These are phyloP conservation scores for Hygrocybe coccinea DNA, from an alignment of 768 basidiomycete species.

Conservation along the genomic window DNA sequence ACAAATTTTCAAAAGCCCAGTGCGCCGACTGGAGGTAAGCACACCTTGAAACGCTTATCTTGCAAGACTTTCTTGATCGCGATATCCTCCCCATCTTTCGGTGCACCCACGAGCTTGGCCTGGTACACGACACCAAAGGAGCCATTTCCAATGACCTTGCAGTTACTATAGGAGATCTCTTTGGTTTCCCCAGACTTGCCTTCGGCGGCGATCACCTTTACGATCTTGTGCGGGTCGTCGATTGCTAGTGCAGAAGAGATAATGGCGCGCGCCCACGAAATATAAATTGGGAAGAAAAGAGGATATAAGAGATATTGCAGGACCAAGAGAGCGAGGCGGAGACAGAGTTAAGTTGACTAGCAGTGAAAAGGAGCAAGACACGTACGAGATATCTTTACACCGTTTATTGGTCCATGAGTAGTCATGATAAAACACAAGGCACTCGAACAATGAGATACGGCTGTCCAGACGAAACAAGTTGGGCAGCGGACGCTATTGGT, in stretches of 20 bases:
- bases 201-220: conserved; percentile 91
- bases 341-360: conserved; percentile 15
- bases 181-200: conserved; percentile 88
- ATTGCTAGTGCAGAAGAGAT: conserved; percentile 45
- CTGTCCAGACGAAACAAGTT: no score
- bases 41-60: conserved; percentile 99
- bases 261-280: conserved; percentile 30
- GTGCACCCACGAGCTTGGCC: conserved; percentile 72
- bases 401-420: conserved; percentile 78
- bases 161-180: conserved; percentile 91
- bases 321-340: conserved; percentile 4
- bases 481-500: no score
- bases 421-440: conserved; percentile 41
- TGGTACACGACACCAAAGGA: conserved; percentile 99
- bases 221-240: conserved; percentile 95
- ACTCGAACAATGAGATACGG: background rate
- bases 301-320: conserved; percentile 12
- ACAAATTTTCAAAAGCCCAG: background rate
- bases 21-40: conserved; percentile 16
- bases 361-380: conserved; percentile 29
- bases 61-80: conserved; percentile 99
- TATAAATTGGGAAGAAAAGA: conserved; percentile 13
- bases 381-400: conserved; percentile 82
- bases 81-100: conserved; percentile 75
- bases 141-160: conserved; percentile 98